These are phyloP conservation scores for Vitellaria paradoxa DNA, from an alignment of 179 eudicot species.

Conservation along the genomic window DNA sequence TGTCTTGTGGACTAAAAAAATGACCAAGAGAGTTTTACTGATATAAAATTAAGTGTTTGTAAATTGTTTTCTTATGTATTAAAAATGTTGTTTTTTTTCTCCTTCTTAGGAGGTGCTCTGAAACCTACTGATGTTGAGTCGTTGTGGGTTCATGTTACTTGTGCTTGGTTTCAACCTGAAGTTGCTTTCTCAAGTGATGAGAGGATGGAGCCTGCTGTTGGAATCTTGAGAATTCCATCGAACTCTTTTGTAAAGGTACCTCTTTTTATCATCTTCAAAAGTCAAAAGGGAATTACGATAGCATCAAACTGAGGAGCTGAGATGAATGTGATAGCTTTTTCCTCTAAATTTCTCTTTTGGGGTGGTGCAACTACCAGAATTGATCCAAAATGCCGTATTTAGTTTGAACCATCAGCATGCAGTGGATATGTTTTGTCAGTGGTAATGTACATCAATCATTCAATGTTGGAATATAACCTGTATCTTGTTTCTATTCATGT, in stretches of 20 bases:
- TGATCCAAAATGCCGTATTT: slow-evolving; percentile 4
- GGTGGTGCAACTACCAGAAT: not conserved
- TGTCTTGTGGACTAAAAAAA: not conserved
- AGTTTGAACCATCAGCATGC: not conserved
- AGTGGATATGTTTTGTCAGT: not conserved
- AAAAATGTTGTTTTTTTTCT: not conserved
- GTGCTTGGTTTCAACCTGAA: slow-evolving; percentile 99
- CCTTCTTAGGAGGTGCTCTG: slow-evolving; percentile 76
- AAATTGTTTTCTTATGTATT: not conserved
- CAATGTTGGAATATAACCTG: slow-evolving; percentile 14
- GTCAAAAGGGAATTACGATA: not conserved
- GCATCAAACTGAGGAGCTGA: slow-evolving; percentile 4
- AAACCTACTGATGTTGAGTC: slow-evolving; percentile 91
- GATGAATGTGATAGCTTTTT: not conserved
- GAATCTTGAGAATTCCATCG: slow-evolving; percentile 94
- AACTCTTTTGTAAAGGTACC: slow-evolving; percentile 60
- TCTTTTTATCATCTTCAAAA: not conserved
- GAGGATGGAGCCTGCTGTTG: slow-evolving; percentile 98
- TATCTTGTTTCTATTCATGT: slow-evolving; percentile 19
- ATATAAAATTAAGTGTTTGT: not conserved
- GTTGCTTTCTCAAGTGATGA: slow-evolving; percentile 94
- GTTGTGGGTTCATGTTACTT: slow-evolving; percentile 97
- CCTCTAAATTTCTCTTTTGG: not conserved
- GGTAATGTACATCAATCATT: not conserved
- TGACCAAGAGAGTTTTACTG: not conserved